Evolutionary conservation across 129 eudicot species (phyloP), one percentile per base, ranked within the genome.

Genomic region (Lonicera japonica): DNA sequence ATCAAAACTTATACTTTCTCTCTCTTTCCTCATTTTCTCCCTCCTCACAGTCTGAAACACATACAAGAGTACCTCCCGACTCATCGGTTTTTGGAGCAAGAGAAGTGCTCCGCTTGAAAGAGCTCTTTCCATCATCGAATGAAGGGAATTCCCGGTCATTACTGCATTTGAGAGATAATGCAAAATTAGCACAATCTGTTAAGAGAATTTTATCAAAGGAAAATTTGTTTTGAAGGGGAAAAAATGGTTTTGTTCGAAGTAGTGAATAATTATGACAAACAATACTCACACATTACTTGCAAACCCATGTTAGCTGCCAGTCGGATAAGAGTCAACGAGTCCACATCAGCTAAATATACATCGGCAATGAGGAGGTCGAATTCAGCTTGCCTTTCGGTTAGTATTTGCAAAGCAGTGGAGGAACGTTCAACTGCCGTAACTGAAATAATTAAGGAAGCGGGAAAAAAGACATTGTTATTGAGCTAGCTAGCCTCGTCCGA

Each of bases 41-140:
- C 57, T 70, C 14, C 58, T 6, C 8, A 76, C 81, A 53, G 21
- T 57, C 17, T 76, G 76, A 76, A 73, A 76, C 1, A 76, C 21
- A 48, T 64, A 64, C 40, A 38, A 46, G 1, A 70, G 6, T 14
- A 64, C 8, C 41, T 64, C 73, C 41, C 17, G 3, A 38, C 52
- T 52, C 0, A 19, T 5, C 2, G 81, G 81, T 18, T 65, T 76
- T 43, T 76, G 19, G 21, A 70, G 14, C 18, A 20, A 58, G 21
- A 70, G 60, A 17, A 58, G 58, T 5, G 81, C 81, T 16, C 81
- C 81, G 2, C 14, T 21, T 17, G 65, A 58, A 0, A 70, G 12
- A 14, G 76, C 81, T 34, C 25, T 54, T 53, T 41, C 58, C 46
- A 60, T 55, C 60, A 70, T 9, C 21, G 21, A 34, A 50, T 43